A percentile compares a stretch with the other conserved stretches of the same genome.
Evolutionary conservation across 2,329 filamentous ascomycete genomes (phyloP).

Genomic region (Fulvia fulva): DNA sequence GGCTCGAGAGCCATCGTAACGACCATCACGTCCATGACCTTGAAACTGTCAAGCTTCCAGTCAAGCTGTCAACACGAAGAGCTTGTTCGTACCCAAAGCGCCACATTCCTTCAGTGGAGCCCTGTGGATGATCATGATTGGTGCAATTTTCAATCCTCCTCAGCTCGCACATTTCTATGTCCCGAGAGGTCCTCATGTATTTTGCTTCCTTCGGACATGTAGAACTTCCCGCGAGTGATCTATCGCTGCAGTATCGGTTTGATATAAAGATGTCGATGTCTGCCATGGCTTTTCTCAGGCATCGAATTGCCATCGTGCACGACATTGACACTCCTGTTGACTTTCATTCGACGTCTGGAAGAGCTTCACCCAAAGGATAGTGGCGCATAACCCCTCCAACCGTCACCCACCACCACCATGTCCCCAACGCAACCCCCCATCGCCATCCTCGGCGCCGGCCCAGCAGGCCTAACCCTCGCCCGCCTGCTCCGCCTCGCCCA

Average conservation of each 20-base stretch:
- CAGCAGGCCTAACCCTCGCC: constrained; percentile 27
- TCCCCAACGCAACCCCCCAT: constrained; percentile 13
- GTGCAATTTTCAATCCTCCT: neutral
- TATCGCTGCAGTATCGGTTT: neutral
- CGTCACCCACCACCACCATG: neutral
- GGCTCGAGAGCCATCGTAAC: too few relatives aligned
- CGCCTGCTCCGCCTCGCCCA: constrained; percentile 22
- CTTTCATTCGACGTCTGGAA: too few relatives aligned
- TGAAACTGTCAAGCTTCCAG: neutral
- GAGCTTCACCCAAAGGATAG: too few relatives aligned
- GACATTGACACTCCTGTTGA: neutral
- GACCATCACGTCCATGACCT: too few relatives aligned
- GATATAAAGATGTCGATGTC: neutral
- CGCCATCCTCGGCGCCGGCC: constrained; percentile 31
- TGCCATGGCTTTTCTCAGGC: neutral
- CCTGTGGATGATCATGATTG: neutral
- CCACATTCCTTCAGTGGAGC: neutral
- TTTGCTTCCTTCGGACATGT: neutral
- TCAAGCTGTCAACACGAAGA: neutral
- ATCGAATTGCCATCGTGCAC: neutral
- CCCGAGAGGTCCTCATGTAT: neutral
- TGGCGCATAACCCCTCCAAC: too few relatives aligned
- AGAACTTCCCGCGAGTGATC: neutral
- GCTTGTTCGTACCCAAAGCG: neutral
- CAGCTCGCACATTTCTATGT: neutral